A percentile compares a stretch with the other conserved stretches of the same genome.
phyloP scores from a whole-genome alignment of 768 basidiomycete species.

The Lactifluus subvellereus region DNA sequence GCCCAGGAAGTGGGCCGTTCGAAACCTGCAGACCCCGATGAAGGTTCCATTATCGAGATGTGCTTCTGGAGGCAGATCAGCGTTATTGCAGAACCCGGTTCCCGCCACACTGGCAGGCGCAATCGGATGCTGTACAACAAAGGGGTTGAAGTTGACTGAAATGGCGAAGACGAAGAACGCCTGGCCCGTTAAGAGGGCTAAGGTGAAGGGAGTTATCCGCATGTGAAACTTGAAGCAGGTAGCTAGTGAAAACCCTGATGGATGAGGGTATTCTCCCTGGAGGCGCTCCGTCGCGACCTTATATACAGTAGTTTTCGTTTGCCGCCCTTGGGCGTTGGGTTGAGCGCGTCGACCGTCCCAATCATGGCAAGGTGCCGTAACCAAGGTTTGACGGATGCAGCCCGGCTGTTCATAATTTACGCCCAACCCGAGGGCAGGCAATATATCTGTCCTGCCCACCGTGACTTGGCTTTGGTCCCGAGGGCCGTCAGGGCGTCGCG shows the following conservation, averaged over 20 bases:
- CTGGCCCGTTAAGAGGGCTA: background rate
- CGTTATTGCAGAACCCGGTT: background rate
- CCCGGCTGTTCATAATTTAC: too few relatives aligned
- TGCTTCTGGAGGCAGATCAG: slow-evolving; percentile 13
- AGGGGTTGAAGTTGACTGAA: background rate
- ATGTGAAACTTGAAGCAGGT: background rate
- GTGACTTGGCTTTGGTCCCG: too few relatives aligned
- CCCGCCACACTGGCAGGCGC: background rate
- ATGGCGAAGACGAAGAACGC: background rate
- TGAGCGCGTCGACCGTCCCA: background rate
- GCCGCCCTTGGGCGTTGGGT: background rate
- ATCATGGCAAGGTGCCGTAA: background rate
- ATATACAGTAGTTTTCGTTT: background rate
- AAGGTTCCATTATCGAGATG: slow-evolving; percentile 28
- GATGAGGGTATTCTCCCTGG: background rate
- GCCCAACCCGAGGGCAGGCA: too few relatives aligned
- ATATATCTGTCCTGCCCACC: too few relatives aligned
- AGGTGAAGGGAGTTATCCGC: background rate
- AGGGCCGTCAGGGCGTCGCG: too few relatives aligned
- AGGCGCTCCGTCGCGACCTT: background rate
- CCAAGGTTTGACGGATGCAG: background rate
- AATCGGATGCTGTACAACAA: background rate
- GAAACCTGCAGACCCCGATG: slow-evolving; percentile 20
- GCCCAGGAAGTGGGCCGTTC: slow-evolving; percentile 26
- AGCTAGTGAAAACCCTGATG: background rate